Percentiles rank a stretch among this genome's conserved stretches.
phyloP scores from a whole-genome alignment of 768 basidiomycete genomes.

The Gelatoporia subvermispora region DNA sequence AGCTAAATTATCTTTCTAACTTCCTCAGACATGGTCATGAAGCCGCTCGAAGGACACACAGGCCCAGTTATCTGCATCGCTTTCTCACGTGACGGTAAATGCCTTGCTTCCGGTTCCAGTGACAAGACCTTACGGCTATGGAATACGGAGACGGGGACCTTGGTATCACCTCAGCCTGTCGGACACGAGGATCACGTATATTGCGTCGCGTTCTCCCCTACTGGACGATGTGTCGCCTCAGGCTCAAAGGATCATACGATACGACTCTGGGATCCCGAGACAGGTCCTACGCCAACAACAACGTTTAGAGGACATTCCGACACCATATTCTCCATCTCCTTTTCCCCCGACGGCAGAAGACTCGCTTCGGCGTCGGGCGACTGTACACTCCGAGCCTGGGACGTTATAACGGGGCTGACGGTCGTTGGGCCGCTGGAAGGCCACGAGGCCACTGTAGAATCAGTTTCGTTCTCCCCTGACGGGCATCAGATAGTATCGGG shows the following conservation, averaged over 20 bases:
- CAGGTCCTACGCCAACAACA: slow-evolving; percentile 21
- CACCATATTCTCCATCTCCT: slow-evolving; percentile 5
- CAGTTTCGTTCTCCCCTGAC: slow-evolving; percentile 13
- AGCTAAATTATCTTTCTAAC: too few species aligned
- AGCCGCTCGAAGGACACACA: slow-evolving; percentile 18
- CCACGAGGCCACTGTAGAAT: slow-evolving; percentile 4
- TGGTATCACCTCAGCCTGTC: neutral
- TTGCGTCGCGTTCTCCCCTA: slow-evolving; percentile 14
- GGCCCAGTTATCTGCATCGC: slow-evolving; percentile 9
- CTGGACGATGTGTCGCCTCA: slow-evolving; percentile 16
- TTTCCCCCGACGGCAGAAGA: slow-evolving; percentile 10
- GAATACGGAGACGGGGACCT: neutral
- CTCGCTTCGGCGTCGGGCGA: slow-evolving; percentile 34
- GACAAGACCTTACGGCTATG: slow-evolving; percentile 20
- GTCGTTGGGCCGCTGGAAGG: slow-evolving; percentile 9
- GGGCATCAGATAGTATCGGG: slow-evolving; percentile 11
- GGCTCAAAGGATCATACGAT: slow-evolving; percentile 16
- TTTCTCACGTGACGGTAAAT: slow-evolving; percentile 19
- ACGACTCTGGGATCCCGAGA: slow-evolving; percentile 8
- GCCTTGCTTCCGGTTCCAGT: slow-evolving; percentile 21
- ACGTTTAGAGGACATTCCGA: slow-evolving; percentile 3
- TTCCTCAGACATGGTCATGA: too few species aligned
- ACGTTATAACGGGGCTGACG: slow-evolving; percentile 20
- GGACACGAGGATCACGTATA: slow-evolving; percentile 13
- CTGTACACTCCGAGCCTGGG: slow-evolving; percentile 5